Conservation (phyloP, 768 basidiomycete species). For the Macrolepiota fuliginosa region DNA sequence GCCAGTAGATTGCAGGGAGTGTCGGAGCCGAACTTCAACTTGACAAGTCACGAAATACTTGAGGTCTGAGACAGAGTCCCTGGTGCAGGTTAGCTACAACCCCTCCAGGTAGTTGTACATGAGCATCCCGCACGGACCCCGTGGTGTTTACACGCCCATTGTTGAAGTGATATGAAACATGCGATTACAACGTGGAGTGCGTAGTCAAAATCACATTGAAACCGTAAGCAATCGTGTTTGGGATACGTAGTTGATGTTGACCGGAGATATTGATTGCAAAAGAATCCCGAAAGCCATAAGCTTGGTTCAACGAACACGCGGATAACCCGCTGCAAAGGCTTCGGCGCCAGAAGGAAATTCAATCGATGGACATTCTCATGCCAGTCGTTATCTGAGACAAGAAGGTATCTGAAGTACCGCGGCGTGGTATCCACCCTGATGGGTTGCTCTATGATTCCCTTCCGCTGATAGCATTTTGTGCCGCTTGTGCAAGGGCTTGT, state of each 20-base stretch:
- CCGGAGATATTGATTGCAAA: background rate
- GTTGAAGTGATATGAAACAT: background rate
- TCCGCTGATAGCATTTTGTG: background rate
- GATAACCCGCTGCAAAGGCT: background rate
- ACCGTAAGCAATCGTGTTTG: background rate
- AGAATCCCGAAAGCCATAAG: background rate
- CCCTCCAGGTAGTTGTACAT: background rate
- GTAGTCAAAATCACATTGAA: background rate
- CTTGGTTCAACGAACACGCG: background rate
- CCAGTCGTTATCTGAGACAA: too few relatives aligned
- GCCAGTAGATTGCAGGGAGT: background rate
- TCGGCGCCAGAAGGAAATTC: background rate
- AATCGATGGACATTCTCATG: too few relatives aligned
- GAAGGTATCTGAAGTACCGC: too few relatives aligned
- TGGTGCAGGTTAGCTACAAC: background rate
- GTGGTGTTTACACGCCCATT: background rate
- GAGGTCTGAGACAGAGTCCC: background rate
- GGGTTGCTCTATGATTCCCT: background rate
- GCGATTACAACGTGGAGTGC: constrained; percentile 2
- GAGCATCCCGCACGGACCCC: constrained; percentile 5
- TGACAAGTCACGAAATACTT: background rate
- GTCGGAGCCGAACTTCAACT: background rate
- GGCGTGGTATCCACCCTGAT: too few relatives aligned
- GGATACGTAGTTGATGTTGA: background rate
- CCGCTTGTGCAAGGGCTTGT: constrained; percentile 1